Evolutionary conservation across 495 filamentous ascomycete genomes (phyloP).

Genomic region (Hypoxylon trugodes): DNA sequence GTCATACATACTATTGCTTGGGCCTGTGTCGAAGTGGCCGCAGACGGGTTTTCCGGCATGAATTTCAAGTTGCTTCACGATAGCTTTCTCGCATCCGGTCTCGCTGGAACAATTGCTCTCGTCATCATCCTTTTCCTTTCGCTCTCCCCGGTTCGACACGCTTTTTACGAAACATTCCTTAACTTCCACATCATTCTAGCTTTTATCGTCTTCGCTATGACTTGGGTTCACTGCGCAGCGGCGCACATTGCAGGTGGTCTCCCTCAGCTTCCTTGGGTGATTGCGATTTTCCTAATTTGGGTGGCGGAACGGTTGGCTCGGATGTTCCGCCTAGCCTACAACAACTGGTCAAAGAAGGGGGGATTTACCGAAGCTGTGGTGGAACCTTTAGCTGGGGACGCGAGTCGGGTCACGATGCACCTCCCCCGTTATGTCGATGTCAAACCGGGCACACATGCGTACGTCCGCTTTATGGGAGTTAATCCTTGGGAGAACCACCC

Average conservation of each 20-base stretch:
- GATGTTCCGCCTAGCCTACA: conserved; percentile 72
- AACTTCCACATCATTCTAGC: conserved; percentile 80
- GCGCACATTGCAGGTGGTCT: conserved; percentile 57
- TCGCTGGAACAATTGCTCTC: conserved; percentile 63
- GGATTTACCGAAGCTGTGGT: conserved; percentile 75
- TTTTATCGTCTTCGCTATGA: conserved; percentile 65
- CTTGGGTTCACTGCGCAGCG: conserved; percentile 72
- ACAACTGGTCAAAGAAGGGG: conserved; percentile 65
- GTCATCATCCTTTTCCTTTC: conserved; percentile 68
- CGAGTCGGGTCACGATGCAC: conserved; percentile 80
- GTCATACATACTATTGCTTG: conserved; percentile 77
- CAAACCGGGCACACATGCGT: conserved; percentile 86
- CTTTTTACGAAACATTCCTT: conserved; percentile 96
- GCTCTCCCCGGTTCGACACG: conserved; percentile 81
- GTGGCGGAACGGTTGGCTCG: conserved; percentile 75
- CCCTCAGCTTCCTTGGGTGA: conserved; percentile 71
- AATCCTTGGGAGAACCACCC: conserved; percentile 89
- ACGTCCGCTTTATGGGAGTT: conserved; percentile 80
- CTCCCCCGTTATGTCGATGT: conserved; percentile 80
- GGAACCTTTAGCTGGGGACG: conserved; percentile 82
- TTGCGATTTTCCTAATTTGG: conserved; percentile 78
- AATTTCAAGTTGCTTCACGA: conserved; percentile 54
- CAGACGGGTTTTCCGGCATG: conserved; percentile 69
- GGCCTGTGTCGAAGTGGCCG: conserved; percentile 72
- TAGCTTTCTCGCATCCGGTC: conserved; percentile 65